Base-by-base conservation (phyloP, 139 green algal species). In the Limnomonas spitsbergensis region DNA sequence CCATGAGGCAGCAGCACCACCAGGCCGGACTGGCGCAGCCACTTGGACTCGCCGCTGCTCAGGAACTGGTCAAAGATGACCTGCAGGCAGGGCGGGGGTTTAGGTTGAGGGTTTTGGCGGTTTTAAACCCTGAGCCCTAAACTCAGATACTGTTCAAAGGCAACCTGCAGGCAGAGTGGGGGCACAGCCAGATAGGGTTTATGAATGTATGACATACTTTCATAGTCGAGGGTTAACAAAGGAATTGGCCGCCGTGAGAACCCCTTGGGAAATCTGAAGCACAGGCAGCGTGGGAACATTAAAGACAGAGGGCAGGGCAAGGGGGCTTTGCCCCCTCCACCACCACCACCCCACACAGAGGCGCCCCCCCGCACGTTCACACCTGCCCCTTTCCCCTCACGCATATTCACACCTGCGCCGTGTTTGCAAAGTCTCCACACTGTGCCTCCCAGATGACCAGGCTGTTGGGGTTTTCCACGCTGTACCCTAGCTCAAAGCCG, bases 401-500 rank as follows among this genome's bases (percentile, higher is more conserved):
- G 47, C 47, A 20, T 20, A 61, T 20, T 14, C 14, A 75, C 47
- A 90, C 88, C 89, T 96, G 92, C 9, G 94, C 96, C 1, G 91
- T 91, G 85, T 99, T 99, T 53, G 96, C 92, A 90, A 99, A 99
- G 89, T 99, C 96, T 1, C 96, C 95, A 78, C 98, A 99, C 88
- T 99, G 94, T 38, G 94, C 94, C 86, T 98, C 95, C 95, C 95
- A 98, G 53, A 97, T 88, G 61, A 98, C 91, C 54, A 99, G 88
- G 47, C 85, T 90, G 88, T 99, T 99, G 75, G 96, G 96, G 85
- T 94, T 95, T 84, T 99, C 96, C 87, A 99, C 92, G 14, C 81
- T 90, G 89, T 99, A 99, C 35, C 96, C 96, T 67, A 99, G 91
- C 89, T 99, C 96, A 79, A 98, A 99, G 73, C 96, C 96, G 56